Evolutionary conservation across 345 rosid genomes (phyloP).

Genomic region (Xanthoceras sorbifolium): DNA sequence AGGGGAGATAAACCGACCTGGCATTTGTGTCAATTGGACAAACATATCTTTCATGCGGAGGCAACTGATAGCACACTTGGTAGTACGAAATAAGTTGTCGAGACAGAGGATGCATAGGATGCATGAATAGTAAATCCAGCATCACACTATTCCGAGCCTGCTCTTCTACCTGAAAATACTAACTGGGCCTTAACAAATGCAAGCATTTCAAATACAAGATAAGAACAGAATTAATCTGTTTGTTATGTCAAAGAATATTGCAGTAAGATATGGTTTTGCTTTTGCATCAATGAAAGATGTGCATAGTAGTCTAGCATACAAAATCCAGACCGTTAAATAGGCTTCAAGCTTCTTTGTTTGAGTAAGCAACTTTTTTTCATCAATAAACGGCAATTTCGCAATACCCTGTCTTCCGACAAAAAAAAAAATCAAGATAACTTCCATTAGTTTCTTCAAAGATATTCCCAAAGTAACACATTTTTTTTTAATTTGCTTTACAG

Average conservation of each 20-base stretch:
- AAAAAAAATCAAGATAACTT: slow-evolving; percentile 10
- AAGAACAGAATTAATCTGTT: neutral
- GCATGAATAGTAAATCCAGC: slow-evolving; percentile 83
- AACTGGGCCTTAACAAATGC: slow-evolving; percentile 13
- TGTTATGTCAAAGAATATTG: neutral
- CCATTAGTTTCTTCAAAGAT: neutral
- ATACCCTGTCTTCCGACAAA: slow-evolving; percentile 64
- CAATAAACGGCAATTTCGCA: slow-evolving; percentile 93
- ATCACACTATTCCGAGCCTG: slow-evolving; percentile 74
- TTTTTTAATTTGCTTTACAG: neutral
- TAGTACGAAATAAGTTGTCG: slow-evolving; percentile 45
- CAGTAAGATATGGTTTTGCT: neutral
- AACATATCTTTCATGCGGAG: slow-evolving; percentile 45
- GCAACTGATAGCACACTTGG: slow-evolving; percentile 32
- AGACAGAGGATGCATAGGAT: slow-evolving; percentile 66
- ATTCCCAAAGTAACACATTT: neutral
- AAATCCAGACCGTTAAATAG: slow-evolving; percentile 67
- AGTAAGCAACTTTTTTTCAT: slow-evolving; percentile 70
- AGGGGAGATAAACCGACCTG: slow-evolving; percentile 50
- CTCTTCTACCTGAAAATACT: slow-evolving; percentile 69
- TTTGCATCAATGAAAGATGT: neutral
- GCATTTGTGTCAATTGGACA: slow-evolving; percentile 52
- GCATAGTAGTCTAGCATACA: slow-evolving; percentile 3
- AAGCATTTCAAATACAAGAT: neutral
- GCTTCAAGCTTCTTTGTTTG: slow-evolving; percentile 86